Conservation (phyloP, 202 grass and related monocot genomes). For the Musa balbisiana region DNA sequence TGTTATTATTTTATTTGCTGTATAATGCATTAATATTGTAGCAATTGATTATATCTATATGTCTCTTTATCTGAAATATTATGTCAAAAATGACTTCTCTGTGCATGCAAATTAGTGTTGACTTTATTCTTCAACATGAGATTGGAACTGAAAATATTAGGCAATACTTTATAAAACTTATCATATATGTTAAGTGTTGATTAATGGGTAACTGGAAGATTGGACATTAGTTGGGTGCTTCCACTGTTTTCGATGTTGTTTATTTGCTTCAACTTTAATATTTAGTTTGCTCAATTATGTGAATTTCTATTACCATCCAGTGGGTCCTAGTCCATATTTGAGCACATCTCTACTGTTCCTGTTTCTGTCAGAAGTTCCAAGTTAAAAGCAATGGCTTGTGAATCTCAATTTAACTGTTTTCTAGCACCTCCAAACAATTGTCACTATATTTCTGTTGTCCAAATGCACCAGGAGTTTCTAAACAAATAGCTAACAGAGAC, state of each 20-base stretch:
- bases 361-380: background rate
- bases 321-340: background rate
- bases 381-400: background rate
- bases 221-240: background rate
- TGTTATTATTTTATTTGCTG: background rate
- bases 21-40: too few relatives aligned
- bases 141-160: too few relatives aligned
- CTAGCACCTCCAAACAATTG: background rate
- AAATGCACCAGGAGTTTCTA: background rate
- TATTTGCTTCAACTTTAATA: background rate
- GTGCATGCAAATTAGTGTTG: too few relatives aligned
- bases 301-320: background rate
- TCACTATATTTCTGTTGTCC: background rate
- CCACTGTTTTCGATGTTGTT: background rate
- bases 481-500: background rate
- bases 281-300: background rate
- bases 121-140: too few relatives aligned
- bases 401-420: background rate
- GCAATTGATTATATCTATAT: too few relatives aligned
- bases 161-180: too few relatives aligned
- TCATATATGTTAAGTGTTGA: background rate
- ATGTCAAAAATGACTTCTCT: too few relatives aligned
- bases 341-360: background rate
- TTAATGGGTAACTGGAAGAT: background rate
- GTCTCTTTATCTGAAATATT: too few relatives aligned